phyloP scores from a whole-genome alignment of 768 basidiomycete species.

The Bullera alba region DNA sequence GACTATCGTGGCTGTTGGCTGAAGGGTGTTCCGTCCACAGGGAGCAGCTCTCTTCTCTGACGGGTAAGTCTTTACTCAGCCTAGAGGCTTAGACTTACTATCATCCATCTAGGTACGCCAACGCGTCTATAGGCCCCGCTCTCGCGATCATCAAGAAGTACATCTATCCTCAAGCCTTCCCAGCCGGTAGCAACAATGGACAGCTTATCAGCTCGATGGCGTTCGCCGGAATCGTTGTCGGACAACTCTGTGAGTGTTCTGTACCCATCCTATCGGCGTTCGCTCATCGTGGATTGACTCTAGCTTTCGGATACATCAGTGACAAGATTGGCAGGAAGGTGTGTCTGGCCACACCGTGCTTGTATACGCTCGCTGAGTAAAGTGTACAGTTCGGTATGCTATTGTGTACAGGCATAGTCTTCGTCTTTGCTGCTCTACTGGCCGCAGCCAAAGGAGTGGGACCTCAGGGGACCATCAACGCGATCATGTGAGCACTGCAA shows the following conservation, averaged over 20 bases:
- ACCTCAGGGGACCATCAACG: constrained; percentile 62
- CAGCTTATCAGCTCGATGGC: constrained; percentile 61
- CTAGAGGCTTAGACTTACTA: no score
- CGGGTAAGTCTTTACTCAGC: constrained; percentile 17
- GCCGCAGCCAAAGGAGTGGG: constrained; percentile 75
- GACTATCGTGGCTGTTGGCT: no score
- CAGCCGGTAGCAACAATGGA: constrained; percentile 54
- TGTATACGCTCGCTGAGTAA: constrained; percentile 1
- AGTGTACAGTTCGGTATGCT: constrained; percentile 50
- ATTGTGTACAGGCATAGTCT: constrained; percentile 73
- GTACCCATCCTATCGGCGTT: constrained; percentile 18
- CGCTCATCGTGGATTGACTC: neutral
- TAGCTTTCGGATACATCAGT: constrained; percentile 58
- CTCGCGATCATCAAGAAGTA: constrained; percentile 53
- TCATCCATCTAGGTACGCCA: constrained; percentile 18
- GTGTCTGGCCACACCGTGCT: constrained; percentile 47
- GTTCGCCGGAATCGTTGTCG: constrained; percentile 81
- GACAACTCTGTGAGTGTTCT: constrained; percentile 68
- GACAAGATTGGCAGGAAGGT: constrained; percentile 80
- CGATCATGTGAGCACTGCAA: constrained; percentile 53
- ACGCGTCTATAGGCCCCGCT: constrained; percentile 32
- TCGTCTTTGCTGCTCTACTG: constrained; percentile 72
- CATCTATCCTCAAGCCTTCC: constrained; percentile 58
- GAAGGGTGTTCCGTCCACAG: constrained; percentile 5
- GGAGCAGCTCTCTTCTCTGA: constrained; percentile 32